Evolutionary conservation across 179 eudicot genomes (phyloP), one percentile per base, ranked within the genome.

Genomic region (Vitellaria paradoxa): DNA sequence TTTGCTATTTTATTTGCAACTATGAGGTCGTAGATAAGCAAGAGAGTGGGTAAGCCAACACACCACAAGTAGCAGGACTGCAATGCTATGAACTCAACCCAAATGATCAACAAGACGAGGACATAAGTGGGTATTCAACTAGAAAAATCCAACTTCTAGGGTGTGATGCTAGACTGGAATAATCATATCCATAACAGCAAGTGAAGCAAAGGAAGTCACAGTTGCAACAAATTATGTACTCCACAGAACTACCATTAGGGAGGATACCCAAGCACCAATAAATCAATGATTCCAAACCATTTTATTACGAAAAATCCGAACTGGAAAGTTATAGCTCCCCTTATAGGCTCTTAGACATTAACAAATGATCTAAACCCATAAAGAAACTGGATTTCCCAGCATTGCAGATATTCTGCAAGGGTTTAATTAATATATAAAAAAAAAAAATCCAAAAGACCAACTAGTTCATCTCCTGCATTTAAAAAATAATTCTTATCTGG

Each of bases 191-290:
- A 53, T 40, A 53, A 57, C 46, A 21, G 62, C 9, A 14, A 53
- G 4, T 21, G 12, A 21, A 70, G 7, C 61, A 50, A 23, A 53
- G 21, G 47, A 53, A 37, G 57, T 23, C 40, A 55, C 46, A 14
- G 5, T 50, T 50, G 73, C 59, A 50, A n/a, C 59, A 49, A 70
- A 18, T 50, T 7, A 70, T 13, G 57, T 53, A 49, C 55, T 68
- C 50, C 23, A 69, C 59, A 69, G 59, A 69, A 69, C 6, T 68
- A 45, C n/a, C n/a, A n/a, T 67, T 45, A 40, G 46, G 70, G 13
- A 23, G 1, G 24, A n/a, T n/a, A n/a, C 45, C 53, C 70, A 7
- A n/a, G 20, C 1, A 14, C 57, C 70, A 37, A 21, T 12, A 68
- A 30, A 7, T 68, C 47, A 30, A 17, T 20, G 12, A 8, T 52